These are phyloP conservation scores for Microdochium trichocladiopsis DNA, from an alignment of 2,329 filamentous ascomycete species.

Conservation along the genomic window DNA sequence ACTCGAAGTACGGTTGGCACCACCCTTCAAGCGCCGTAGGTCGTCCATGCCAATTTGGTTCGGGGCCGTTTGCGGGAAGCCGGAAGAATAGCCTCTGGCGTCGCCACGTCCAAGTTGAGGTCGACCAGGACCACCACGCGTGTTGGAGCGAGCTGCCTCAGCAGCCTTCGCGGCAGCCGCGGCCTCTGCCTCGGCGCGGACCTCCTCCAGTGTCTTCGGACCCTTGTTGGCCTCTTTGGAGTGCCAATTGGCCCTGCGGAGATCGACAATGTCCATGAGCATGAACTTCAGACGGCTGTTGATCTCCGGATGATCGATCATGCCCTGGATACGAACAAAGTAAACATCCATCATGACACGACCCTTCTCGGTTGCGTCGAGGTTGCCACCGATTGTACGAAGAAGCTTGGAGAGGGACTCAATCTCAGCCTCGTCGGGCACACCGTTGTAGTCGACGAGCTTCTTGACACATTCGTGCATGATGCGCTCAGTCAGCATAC, in stretches of 20 bases:
- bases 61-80: slow-evolving; percentile 65
- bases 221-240: slow-evolving; percentile 91
- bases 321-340: slow-evolving; percentile 79
- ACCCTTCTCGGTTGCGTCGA: slow-evolving; percentile 79
- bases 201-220: slow-evolving; percentile 91
- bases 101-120: slow-evolving; percentile 76
- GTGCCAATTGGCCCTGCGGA: slow-evolving; percentile 70
- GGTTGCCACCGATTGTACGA: slow-evolving; percentile 81
- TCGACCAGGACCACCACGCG: slow-evolving; percentile 62
- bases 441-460: slow-evolving; percentile 87
- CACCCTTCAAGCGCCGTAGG: slow-evolving; percentile 71
- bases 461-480: slow-evolving; percentile 99
- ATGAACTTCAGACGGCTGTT: slow-evolving; percentile 91
- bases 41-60: slow-evolving; percentile 92
- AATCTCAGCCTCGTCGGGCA: slow-evolving; percentile 92
- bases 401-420: slow-evolving; percentile 93
- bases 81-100: slow-evolving; percentile 72
- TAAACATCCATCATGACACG: slow-evolving; percentile 85
- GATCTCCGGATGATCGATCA: slow-evolving; percentile 73
- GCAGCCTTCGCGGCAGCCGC: slow-evolving; percentile 73
- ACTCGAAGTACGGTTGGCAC: slow-evolving; percentile 51
- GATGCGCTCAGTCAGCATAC: slow-evolving; percentile 97
- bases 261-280: slow-evolving; percentile 89
- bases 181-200: slow-evolving; percentile 76
- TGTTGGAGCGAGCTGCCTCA: slow-evolving; percentile 56